Conservation (phyloP, 345 rosid genomes). For the Arabidopsis arenosa region DNA sequence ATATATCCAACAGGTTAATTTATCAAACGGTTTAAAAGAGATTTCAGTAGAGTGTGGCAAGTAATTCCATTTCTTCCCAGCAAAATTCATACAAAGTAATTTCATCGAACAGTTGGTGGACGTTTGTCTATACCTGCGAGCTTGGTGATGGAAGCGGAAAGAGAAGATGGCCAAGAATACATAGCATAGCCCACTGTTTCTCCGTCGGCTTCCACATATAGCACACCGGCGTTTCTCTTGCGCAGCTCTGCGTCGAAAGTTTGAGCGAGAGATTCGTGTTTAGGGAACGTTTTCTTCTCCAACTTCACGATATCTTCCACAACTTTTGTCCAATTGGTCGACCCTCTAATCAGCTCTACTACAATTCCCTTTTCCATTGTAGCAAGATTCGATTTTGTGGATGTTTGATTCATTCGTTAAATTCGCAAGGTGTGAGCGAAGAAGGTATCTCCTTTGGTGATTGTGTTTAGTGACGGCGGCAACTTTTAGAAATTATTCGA, state of each 20-base stretch:
- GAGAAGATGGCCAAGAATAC: slow-evolving; percentile 79
- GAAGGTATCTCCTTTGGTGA: slow-evolving; percentile 16
- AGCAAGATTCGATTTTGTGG: neutral
- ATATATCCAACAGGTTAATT: neutral
- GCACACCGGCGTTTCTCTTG: slow-evolving; percentile 71
- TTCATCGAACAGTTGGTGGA: slow-evolving; percentile 56
- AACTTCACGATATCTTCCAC: slow-evolving; percentile 71
- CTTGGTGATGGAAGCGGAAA: slow-evolving; percentile 73
- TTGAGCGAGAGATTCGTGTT: slow-evolving; percentile 79
- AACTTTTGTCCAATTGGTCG: slow-evolving; percentile 47
- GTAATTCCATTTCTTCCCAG: neutral
- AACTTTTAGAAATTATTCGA: neutral
- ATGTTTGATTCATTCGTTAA: neutral
- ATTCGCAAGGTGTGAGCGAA: neutral
- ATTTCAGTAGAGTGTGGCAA: slow-evolving; percentile 4
- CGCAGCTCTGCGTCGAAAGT: slow-evolving; percentile 72
- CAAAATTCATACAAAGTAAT: slow-evolving; percentile 21
- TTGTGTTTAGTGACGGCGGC: slow-evolving; percentile 1
- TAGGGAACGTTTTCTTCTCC: slow-evolving; percentile 76
- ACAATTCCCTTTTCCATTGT: slow-evolving; percentile 46
- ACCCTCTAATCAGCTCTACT: slow-evolving; percentile 59
- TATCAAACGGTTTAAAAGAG: neutral
- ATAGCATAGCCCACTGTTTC: slow-evolving; percentile 67
- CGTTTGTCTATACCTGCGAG: slow-evolving; percentile 67
- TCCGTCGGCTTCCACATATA: slow-evolving; percentile 53